Evolutionary conservation across 768 basidiomycete species (phyloP), one percentile per base, ranked within the genome.

Genomic region (Pleurotus citrinopileatus): DNA sequence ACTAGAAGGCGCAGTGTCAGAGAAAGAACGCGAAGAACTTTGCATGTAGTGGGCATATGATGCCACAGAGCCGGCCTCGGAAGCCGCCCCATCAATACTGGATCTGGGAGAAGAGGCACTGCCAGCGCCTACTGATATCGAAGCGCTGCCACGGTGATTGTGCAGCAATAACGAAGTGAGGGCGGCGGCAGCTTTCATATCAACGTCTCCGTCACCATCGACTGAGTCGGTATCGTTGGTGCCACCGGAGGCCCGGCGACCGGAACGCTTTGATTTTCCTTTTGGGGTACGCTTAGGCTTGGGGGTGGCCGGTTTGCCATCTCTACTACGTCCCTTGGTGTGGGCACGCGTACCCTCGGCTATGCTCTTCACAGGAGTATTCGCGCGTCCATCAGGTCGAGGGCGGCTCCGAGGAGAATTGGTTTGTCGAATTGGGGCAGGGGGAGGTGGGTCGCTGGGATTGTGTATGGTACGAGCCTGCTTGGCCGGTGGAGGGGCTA

Each of bases 141-240:
- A 46, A 17, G 58, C 26, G 12, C 83, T 80, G 8, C 83, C 82
- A 17, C 84, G 82, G 44, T 83, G 75, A 54, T 86, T 79, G 55
- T 86, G 80, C 55, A 87, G 73, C 54, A 86, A 73, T 53, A 91
- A 74, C 9, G 83, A 84, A 0, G 90, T 91, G 59, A 92, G 73
- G 7, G 90, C 88, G 23, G 86, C 87, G 5, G 89, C 90, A 36
- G 89, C 90, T 66, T 91, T 87, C 80, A 91, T 87, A 66, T 90
- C 89, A 46, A 86, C 75, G 29, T 59, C 58, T 2, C 44, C 54
- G 60, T 85, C 86, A 10, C 75, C 79, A 55, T 81, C 80, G 12
- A 70, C 71, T 50, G 78, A 75, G 53, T 72, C 69, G 51, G 65
- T 52, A 15, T 55, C 59, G 59, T 15, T 65, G 58, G 58, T 61